A percentile compares a stretch with the other conserved stretches of the same genome.
These are phyloP conservation scores for Biancaea sappan DNA, from an alignment of 306 rosid genomes.

Conservation along the genomic window DNA sequence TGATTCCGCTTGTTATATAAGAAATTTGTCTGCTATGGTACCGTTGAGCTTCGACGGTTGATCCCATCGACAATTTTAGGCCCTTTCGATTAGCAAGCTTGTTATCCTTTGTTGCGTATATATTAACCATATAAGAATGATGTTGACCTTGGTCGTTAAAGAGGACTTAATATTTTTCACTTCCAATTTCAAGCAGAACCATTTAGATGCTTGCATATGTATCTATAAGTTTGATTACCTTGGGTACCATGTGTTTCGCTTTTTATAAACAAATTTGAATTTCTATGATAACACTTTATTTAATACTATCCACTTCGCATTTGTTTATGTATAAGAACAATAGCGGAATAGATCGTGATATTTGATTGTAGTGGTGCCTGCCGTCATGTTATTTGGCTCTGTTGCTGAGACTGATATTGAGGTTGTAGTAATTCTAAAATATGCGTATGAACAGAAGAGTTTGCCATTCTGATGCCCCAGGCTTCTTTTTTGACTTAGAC, in stretches of 20 bases:
- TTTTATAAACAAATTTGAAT: not conserved
- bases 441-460: not conserved
- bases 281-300: not conserved
- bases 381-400: not conserved
- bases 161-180: not conserved
- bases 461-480: not conserved
- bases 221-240: not conserved
- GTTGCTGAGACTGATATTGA: not conserved
- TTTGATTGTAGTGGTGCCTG: constrained; percentile 1
- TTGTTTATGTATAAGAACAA: not conserved
- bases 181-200: not conserved
- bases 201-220: not conserved
- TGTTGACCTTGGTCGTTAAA: not conserved
- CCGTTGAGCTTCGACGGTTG: not conserved
- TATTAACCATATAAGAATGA: not conserved
- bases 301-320: not conserved
- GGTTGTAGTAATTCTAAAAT: not conserved
- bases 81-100: not conserved
- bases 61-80: not conserved
- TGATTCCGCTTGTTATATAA: not conserved
- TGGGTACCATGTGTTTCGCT: not conserved
- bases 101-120: not conserved
- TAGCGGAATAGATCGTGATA: not conserved
- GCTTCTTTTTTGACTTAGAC: not conserved
- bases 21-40: not conserved